Conservation (phyloP, 345 rosid genomes). For the Dipteronia sinensis region DNA sequence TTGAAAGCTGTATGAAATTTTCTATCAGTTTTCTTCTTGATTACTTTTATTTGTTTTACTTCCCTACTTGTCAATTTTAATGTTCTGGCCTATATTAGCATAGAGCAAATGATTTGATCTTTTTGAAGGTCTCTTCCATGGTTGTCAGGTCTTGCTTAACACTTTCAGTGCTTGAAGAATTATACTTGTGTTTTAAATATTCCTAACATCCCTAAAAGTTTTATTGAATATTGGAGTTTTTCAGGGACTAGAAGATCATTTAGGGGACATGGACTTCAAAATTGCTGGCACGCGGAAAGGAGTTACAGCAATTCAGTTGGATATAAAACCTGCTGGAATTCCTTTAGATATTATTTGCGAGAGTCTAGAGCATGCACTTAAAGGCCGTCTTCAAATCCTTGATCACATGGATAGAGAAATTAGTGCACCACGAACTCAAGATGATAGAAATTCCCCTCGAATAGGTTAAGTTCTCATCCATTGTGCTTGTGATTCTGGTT, state of each 20-base stretch:
- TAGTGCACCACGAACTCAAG: conserved; percentile 63
- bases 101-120: neutral
- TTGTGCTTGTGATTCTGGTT: conserved; percentile 16
- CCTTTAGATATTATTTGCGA: conserved; percentile 93
- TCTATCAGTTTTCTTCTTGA: neutral
- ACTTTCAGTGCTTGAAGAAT: neutral
- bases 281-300: conserved; percentile 93
- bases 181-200: neutral
- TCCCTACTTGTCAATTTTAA: neutral
- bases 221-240: conserved; percentile 19
- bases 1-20: conserved; percentile 6
- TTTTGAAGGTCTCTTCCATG: neutral
- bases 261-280: conserved; percentile 99
- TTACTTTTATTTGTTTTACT: neutral
- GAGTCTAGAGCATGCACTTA: conserved; percentile 74
- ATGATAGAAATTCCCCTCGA: conserved; percentile 58
- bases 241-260: conserved; percentile 97
- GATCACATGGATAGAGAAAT: conserved; percentile 85
- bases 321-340: conserved; percentile 98
- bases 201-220: neutral
- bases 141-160: neutral
- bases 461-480: conserved; percentile 51
- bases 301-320: conserved; percentile 90
- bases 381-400: conserved; percentile 92
- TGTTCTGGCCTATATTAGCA: neutral